Base-by-base conservation (phyloP, 208 protist species). In the Zelonia costaricensis region DNA sequence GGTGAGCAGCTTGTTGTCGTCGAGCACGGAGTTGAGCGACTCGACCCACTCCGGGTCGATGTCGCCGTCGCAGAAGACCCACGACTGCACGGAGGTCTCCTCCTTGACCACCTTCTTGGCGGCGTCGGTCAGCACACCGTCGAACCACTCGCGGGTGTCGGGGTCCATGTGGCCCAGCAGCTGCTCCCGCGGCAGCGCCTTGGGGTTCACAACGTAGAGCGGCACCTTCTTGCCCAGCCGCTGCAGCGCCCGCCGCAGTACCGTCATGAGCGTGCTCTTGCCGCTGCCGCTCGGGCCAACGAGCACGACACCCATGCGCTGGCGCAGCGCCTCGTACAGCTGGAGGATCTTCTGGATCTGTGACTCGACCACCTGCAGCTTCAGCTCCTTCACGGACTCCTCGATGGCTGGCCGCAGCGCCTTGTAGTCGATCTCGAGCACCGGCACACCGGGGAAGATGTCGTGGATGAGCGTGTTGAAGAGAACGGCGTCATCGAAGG, bases 31-130 rank as follows among this genome's bases (percentile, higher is more conserved):
- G 84, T 99, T 99, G n/a, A 99, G 83, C 20, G 97, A 98, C 78
- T 99, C 98, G 20, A 99, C 90, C 98, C 98, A 99, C 74, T 98
- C 97, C 1, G 98, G 98, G 65, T 99, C 98, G 54, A 99, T 94
- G 84, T 99, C 97, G 55, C 98, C 98, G 73, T 99, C 98, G 74
- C 97, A 99, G 30, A 99, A 83, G 58, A 99, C 97, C 95, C 97
- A 98, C 56, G 94, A 98, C 36, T 82, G 84, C 54, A 95, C 86
- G 38, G 64, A 71, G 23, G 71, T 77, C 13, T 96, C 85, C 78
- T 98, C 96, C 65, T 90, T 89, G 44, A 99, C 90, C 33, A 99
- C 96, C 70, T 97, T 91, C 38, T 88, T 76, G 7, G 96, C 89
- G 1, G 91, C 88, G 18, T 92, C 88, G 8, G 97, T 99, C n/a